Base-by-base conservation (phyloP, 2,329 filamentous ascomycete genomes). In the Berkeleyomyces basicola region DNA sequence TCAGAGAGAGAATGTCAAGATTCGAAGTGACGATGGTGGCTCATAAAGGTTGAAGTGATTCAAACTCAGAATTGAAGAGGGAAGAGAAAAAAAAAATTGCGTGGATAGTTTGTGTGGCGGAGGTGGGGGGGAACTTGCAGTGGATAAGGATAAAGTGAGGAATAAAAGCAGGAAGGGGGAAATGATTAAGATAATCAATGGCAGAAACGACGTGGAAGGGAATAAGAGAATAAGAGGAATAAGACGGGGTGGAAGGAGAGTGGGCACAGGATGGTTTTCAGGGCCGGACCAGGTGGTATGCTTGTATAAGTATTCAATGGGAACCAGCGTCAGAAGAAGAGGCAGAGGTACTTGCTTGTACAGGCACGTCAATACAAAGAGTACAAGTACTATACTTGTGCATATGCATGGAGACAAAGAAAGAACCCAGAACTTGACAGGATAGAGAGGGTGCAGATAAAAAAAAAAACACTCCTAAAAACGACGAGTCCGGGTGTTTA, bases 41-140 rank as follows among this genome's bases (percentile, higher is more conserved):
- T 23, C 23, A 2, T 59, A 53, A 59, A 59, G 60, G 47, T 59
- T 57, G 40, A 49, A 53, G 53, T 40, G 47, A 55, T 61, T 59
- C 61, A 60, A 47, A 23, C 23, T 37, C 49, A 53, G 49, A 53
- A 33, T 23, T 36, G 14, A 53, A 36, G 33, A 53, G 58, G 42
- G 58, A 44, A 51, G 61, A 58, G 58, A 55, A 40, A 57, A 33
- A 58, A 58, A 42, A 10, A 42, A 16, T 40, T 31, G 23, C 23
- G 23, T 53, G 33, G 10, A 16, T 31, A 36, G 16, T 14, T 14
- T n/a, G 53, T 39, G 55, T 23, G 55, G 39, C 40, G 55, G 55
- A 37, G 23, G 37, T 42, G 37, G 37, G 49, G 31, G 42, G 42
- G 2, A 42, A 39, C n/a, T 4, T 31, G 14, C 53, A 42, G 23